phyloP scores from a whole-genome alignment of 495 filamentous ascomycete species.

The Talaromyces liani region DNA sequence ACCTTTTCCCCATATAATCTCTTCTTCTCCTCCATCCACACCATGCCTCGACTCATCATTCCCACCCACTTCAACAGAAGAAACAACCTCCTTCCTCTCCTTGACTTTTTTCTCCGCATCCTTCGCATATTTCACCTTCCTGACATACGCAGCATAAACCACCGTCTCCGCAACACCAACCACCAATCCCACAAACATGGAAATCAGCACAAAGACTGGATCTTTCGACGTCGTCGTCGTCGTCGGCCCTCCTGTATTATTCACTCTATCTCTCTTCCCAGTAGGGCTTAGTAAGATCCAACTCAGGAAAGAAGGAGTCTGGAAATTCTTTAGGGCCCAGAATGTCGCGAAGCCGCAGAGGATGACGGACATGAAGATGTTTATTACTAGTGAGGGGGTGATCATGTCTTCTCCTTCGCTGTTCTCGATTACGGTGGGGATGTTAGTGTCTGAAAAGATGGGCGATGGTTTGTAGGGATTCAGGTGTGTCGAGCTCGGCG shows the following conservation, averaged over 20 bases:
- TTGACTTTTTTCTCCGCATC: conserved; percentile 52
- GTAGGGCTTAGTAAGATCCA: background rate
- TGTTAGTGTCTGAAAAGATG: background rate
- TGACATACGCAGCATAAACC: conserved; percentile 80
- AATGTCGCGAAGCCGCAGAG: conserved; percentile 41
- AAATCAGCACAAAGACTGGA: conserved; percentile 31
- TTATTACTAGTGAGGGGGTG: conserved; percentile 37
- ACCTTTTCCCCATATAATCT: conserved; percentile 41
- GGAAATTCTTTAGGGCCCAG: conserved; percentile 46
- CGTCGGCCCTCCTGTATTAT: background rate
- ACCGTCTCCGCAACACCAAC: conserved; percentile 83
- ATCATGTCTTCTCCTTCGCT: conserved; percentile 41
- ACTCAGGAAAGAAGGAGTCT: conserved; percentile 31
- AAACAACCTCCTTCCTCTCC: conserved; percentile 70
- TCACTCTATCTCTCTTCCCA: background rate
- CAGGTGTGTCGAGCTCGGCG: conserved; percentile 23
- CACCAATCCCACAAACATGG: conserved; percentile 35
- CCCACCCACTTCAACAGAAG: conserved; percentile 15
- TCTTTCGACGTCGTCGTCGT: conserved; percentile 55
- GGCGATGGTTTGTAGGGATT: conserved; percentile 9
- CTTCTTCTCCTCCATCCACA: conserved; percentile 17
- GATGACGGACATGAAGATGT: conserved; percentile 40
- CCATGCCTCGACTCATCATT: conserved; percentile 5
- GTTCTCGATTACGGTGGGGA: conserved; percentile 4
- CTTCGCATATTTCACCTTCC: conserved; percentile 67